Percentiles rank a stretch among this genome's conserved stretches.
Evolutionary conservation across 306 rosid species (phyloP).

Genomic region (Clitoria ternatea): DNA sequence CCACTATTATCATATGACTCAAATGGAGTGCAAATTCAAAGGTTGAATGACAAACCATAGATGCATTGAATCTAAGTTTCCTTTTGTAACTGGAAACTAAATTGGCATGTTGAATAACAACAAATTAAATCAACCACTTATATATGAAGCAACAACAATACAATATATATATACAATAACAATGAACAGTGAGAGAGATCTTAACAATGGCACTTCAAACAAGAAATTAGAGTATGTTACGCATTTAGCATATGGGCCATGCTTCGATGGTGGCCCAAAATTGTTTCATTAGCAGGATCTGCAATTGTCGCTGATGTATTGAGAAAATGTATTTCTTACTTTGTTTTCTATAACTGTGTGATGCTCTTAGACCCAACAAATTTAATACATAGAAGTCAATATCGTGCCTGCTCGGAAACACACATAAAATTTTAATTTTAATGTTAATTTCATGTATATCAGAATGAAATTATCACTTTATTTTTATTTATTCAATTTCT

Average conservation of each 20-base stretch:
- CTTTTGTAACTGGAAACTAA: neutral
- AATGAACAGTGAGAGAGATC: conserved; percentile 16
- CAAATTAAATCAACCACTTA: conserved; percentile 17
- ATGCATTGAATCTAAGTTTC: neutral
- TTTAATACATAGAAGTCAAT: neutral
- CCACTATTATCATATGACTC: neutral
- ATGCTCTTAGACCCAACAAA: neutral
- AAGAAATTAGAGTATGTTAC: conserved; percentile 3
- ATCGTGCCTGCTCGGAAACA: neutral
- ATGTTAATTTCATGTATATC: too few species aligned
- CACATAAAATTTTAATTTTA: too few species aligned
- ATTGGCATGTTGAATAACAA: neutral
- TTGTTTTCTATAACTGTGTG: neutral
- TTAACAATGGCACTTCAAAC: conserved; percentile 4
- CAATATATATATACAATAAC: conserved; percentile 12
- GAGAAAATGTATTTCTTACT: neutral
- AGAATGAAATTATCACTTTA: too few species aligned
- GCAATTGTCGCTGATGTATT: neutral
- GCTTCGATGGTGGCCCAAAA: conserved; percentile 8
- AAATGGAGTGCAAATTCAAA: neutral
- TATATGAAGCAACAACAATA: neutral
- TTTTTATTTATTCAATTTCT: too few species aligned
- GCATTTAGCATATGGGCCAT: too few species aligned
- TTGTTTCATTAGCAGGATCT: neutral
- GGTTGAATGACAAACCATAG: neutral